Base-by-base conservation (phyloP, 495 filamentous ascomycete species). In the Sordaria brevicollis region DNA sequence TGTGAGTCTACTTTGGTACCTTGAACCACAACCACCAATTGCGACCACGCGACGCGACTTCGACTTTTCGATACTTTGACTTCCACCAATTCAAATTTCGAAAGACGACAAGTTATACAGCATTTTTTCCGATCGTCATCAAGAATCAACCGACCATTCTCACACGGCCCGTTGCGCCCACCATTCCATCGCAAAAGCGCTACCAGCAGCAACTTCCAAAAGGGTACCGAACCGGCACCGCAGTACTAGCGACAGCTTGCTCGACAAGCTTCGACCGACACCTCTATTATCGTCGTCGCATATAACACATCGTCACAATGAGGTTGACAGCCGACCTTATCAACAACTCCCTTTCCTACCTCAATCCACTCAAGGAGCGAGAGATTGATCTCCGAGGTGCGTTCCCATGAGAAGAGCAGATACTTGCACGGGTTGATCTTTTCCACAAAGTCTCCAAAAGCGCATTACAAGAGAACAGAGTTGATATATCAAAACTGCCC, bases 301-400 rank as follows among this genome's bases (percentile, higher is more conserved):
- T 4, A 11, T n/a, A n/a, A n/a, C n/a, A 5, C 21, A 2, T 62
- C 49, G 49, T 68, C 75, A 82, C 68, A 66, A 97, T 98, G 95
- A 90, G 95, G 85, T 87, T 99, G 81, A 97, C 93, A 69, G 89
- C 92, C 73, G 95, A 98, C 79, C 91, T 97, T 76, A 93, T 98
- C 77, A 86, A 91, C 79, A 88, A 86, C 81, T 94, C 94, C 71
- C 91, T 94, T 70, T 96, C 93, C 79, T 99, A 96, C 88, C 91
- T 97, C 77, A 98, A 98, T 84, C 92, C 94, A 72, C 86, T 98
- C 82, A 94, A 92, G 81, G 95, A 99, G 85, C 92, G 96, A 77
- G 96, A 99, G 87, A 87, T 99, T 77, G 93, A 97, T 86, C 93
- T 99, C 74, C 89, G 96, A 98, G 96, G 96, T 99, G 89, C 90